Base-by-base conservation (phyloP, 805 yeast genomes). In the Candida germanica region DNA sequence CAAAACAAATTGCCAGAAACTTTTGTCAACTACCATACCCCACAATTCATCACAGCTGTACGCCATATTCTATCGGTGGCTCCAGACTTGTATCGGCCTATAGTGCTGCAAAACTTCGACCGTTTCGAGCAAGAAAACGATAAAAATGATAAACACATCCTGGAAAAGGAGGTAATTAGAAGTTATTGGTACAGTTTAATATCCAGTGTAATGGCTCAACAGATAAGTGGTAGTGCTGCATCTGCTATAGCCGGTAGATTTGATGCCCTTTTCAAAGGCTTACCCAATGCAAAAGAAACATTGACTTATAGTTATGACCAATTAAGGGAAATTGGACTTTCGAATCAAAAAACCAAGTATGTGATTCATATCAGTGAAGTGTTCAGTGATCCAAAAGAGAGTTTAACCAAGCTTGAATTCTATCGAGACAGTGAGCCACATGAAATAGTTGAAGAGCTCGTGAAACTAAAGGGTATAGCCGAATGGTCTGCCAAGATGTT, bases 401-500 rank as follows among this genome's bases (percentile, higher is more conserved):
- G 49, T 4, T 49, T 67, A 16, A 29, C 62, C 0, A 52, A 62
- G 1, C 48, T 53, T 1, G 59, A 58, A 1, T 60, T 72, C 33
- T 72, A 80, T 42, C 27, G 40, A 2, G 38, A 44, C 0, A 59
- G 59, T 22, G 42, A 64, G 3, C 67, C 73, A 31, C 73, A 73
- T 2, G 77, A 64, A 15, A 59, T 83, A 11, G 51, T 71, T 1
- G 66, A 66, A 13, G 73, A 71, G 39, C 56, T 82, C 35, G 71
- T 73, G 0, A 54, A 54, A 17, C 62, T 83, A 43, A 83, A 83
- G 49, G 94, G 94, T 0, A 73, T 85, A 12, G 94, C 93, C 0
- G 71, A 71, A 1, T 89, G 98, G 98, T 77, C 88, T 4, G 89
- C 93, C 0, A 83, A 83, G 36, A 89, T 89, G 96, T 89, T 87